Evolutionary conservation across 2,329 filamentous ascomycete genomes (phyloP).

Genomic region (Juglanconis sp.): DNA sequence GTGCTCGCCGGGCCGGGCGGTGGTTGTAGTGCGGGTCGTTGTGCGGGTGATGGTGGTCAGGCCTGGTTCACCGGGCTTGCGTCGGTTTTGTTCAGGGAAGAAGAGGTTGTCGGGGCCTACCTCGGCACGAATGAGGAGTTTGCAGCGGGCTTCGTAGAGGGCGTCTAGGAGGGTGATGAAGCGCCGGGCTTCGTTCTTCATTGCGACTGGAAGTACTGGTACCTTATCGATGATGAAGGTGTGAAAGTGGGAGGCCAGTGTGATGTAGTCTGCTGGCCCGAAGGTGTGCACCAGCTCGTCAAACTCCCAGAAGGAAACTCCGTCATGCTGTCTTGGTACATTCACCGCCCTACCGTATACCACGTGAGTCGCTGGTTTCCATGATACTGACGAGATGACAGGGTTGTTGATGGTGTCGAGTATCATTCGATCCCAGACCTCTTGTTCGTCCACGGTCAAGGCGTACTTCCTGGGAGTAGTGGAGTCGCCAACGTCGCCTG

Average conservation of each 20-base stretch:
- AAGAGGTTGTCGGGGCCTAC: constrained; percentile 71
- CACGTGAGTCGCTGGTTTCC: constrained; percentile 41
- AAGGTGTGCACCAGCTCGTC: constrained; percentile 63
- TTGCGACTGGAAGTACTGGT: constrained; percentile 61
- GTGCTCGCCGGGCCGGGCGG: constrained; percentile 19
- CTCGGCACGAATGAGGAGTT: constrained; percentile 65
- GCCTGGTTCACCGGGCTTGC: constrained; percentile 6
- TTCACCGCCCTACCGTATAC: constrained; percentile 63
- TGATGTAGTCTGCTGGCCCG: constrained; percentile 80
- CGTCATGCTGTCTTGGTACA: constrained; percentile 56
- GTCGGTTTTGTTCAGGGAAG: constrained; percentile 59
- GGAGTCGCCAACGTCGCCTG: constrained; percentile 7
- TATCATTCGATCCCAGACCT: constrained; percentile 25
- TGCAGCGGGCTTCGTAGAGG: constrained; percentile 77
- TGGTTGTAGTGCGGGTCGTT: constrained; percentile 40
- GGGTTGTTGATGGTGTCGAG: constrained; percentile 14
- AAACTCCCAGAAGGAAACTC: constrained; percentile 65
- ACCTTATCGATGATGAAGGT: constrained; percentile 72
- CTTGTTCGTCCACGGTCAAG: constrained; percentile 22
- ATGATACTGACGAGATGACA: constrained; percentile 26
- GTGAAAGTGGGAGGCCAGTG: constrained; percentile 74
- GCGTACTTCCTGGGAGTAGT: constrained; percentile 28
- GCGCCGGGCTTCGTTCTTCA: constrained; percentile 77
- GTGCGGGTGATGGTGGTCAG: neutral
- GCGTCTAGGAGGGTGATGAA: constrained; percentile 80